Percentiles rank a stretch among this genome's conserved stretches.
phyloP scores from a whole-genome alignment of 371 early-diverging fungal genomes.

The Umbelopsis sp. region DNA sequence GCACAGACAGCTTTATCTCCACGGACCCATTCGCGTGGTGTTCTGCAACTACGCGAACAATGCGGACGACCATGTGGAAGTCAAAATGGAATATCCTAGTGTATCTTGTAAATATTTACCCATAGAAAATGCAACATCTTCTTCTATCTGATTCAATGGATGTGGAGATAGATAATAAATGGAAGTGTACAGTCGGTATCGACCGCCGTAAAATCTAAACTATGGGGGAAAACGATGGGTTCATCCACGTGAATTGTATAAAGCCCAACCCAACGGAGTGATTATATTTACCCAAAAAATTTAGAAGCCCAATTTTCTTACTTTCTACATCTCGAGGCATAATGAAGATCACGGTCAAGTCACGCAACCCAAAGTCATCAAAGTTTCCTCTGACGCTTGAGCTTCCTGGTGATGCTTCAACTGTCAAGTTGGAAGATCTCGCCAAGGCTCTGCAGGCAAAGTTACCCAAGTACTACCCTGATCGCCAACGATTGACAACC shows the following conservation, averaged over 20 bases:
- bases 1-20: slow-evolving; percentile 62
- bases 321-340: neutral
- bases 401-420: slow-evolving; percentile 49
- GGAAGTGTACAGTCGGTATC: too few relatives aligned
- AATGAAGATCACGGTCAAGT: slow-evolving; percentile 52
- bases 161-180: too few relatives aligned
- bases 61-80: neutral
- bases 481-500: slow-evolving; percentile 81
- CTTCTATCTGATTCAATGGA: neutral
- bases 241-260: too few relatives aligned
- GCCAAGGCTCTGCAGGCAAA: slow-evolving; percentile 61
- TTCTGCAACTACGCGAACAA: slow-evolving; percentile 57
- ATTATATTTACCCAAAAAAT: too few relatives aligned
- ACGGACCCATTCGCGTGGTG: slow-evolving; percentile 73
- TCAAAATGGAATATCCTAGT: slow-evolving; percentile 11
- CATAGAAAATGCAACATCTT: neutral
- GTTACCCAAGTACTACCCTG: slow-evolving; percentile 66
- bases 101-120: slow-evolving; percentile 15
- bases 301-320: too few relatives aligned
- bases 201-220: too few relatives aligned
- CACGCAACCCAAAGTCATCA: slow-evolving; percentile 47
- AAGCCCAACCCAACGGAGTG: too few relatives aligned
- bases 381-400: slow-evolving; percentile 69
- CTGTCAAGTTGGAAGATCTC: slow-evolving; percentile 67
- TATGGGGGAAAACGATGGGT: too few relatives aligned